These are phyloP conservation scores for Smallanthus sonchifolius DNA, from an alignment of 129 eudicot species.

Conservation along the genomic window DNA sequence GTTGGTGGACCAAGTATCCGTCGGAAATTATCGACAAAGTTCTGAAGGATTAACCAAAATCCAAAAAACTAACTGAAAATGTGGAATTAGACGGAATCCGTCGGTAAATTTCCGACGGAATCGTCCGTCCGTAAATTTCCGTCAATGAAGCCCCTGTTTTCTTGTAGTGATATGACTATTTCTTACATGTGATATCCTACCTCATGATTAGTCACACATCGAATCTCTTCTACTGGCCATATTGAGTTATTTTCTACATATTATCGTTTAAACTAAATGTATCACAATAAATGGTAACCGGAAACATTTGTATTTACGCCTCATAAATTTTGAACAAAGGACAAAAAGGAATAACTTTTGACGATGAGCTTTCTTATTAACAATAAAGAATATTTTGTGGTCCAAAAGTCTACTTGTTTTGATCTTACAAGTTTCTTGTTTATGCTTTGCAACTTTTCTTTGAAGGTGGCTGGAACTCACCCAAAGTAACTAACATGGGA, in stretches of 20 bases:
- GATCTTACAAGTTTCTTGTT: background rate
- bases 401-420: constrained; percentile 16
- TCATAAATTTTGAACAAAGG: background rate
- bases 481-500: background rate
- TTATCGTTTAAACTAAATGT: background rate
- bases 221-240: constrained; percentile 5
- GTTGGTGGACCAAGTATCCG: too few species aligned
- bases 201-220: background rate
- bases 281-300: background rate
- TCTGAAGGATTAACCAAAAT: too few species aligned
- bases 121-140: too few species aligned
- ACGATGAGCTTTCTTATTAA: background rate
- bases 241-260: background rate
- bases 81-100: too few species aligned
- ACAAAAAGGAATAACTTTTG: background rate
- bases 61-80: too few species aligned
- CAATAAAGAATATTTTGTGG: constrained; percentile 1
- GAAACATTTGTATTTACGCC: background rate
- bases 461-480: background rate
- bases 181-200: background rate
- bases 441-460: background rate
- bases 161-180: background rate
- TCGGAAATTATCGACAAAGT: too few species aligned
- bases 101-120: too few species aligned
- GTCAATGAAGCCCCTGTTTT: too few species aligned